Conservation (phyloP, 1,284 basidiomycete species). For the Ganoderma sinense region DNA sequence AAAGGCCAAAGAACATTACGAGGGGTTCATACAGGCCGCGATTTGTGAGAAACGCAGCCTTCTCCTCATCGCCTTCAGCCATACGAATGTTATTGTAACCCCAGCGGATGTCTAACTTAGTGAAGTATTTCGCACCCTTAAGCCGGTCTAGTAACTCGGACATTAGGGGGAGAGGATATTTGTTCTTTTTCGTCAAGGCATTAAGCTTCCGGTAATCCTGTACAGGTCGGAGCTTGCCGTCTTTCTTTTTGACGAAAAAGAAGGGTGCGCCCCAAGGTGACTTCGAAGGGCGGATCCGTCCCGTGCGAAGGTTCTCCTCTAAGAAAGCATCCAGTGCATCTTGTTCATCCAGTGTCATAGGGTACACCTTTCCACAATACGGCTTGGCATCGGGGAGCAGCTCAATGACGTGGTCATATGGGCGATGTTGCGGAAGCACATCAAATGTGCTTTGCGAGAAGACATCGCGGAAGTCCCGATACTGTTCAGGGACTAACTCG, state of each 20-base stretch:
- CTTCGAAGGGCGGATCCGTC: conserved; percentile 33
- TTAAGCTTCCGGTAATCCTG: conserved; percentile 41
- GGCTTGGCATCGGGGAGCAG: background rate
- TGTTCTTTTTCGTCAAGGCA: conserved; percentile 35
- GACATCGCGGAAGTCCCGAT: background rate
- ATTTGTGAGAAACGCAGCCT: conserved; percentile 9
- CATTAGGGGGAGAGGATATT: conserved; percentile 12
- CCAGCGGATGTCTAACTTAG: conserved; percentile 10
- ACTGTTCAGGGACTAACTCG: background rate
- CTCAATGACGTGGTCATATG: conserved; percentile 21
- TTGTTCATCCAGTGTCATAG: conserved; percentile 1
- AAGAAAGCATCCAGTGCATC: conserved; percentile 32
- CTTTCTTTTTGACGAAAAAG: conserved; percentile 51
- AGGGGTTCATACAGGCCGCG: conserved; percentile 12
- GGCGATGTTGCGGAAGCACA: background rate
- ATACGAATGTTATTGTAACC: conserved; percentile 17
- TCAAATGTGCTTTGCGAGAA: background rate
- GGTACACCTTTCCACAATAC: conserved; percentile 11
- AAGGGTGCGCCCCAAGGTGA: conserved; percentile 40
- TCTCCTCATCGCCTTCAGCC: conserved; percentile 8
- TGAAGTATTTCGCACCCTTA: conserved; percentile 8
- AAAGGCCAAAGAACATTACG: conserved; percentile 16
- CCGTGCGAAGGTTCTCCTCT: conserved; percentile 38
- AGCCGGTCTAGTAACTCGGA: conserved; percentile 3
- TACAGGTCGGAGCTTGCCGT: conserved; percentile 39